Percentiles rank a stretch among this genome's conserved stretches.
phyloP scores from a whole-genome alignment of 2,329 filamentous ascomycete genomes.

The Diaporthe aspalathi region DNA sequence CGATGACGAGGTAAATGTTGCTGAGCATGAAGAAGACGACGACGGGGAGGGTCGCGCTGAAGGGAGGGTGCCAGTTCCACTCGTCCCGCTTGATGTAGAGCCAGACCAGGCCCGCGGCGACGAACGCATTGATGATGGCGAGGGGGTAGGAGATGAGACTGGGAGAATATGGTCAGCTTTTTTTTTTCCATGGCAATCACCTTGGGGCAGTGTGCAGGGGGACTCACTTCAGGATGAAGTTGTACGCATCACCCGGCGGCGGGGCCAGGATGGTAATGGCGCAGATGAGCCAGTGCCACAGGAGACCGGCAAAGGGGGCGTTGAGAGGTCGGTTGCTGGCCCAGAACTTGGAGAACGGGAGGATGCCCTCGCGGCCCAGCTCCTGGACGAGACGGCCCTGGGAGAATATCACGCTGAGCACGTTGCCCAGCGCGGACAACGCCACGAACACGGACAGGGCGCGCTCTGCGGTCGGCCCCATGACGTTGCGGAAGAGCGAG shows the following conservation, averaged over 20 bases:
- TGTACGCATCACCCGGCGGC: slow-evolving; percentile 74
- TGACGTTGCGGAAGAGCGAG: slow-evolving; percentile 73
- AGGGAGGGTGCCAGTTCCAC: slow-evolving; percentile 62
- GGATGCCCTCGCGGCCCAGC: slow-evolving; percentile 29
- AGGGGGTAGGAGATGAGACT: slow-evolving; percentile 19
- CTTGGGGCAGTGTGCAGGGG: too few species aligned
- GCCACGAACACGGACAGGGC: slow-evolving; percentile 59
- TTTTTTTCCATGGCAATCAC: not conserved
- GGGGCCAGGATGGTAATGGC: slow-evolving; percentile 74
- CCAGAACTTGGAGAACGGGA: slow-evolving; percentile 57
- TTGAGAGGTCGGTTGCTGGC: slow-evolving; percentile 75
- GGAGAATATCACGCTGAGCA: slow-evolving; percentile 78
- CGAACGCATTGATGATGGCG: slow-evolving; percentile 69
- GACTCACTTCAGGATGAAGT: slow-evolving; percentile 72
- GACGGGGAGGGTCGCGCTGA: slow-evolving; percentile 72
- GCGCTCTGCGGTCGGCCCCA: slow-evolving; percentile 60
- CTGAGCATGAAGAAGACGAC: slow-evolving; percentile 66
- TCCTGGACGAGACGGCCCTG: slow-evolving; percentile 59
- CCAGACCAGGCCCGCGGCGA: slow-evolving; percentile 66
- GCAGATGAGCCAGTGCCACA: slow-evolving; percentile 77
- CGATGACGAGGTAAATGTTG: slow-evolving; percentile 65
- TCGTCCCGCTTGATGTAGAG: slow-evolving; percentile 67
- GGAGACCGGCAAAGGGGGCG: slow-evolving; percentile 73
- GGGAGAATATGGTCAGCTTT: not conserved
- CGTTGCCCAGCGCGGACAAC: slow-evolving; percentile 75